Conservation (phyloP, 169 alveolate species). For the Besnoitia besnoiti region DNA sequence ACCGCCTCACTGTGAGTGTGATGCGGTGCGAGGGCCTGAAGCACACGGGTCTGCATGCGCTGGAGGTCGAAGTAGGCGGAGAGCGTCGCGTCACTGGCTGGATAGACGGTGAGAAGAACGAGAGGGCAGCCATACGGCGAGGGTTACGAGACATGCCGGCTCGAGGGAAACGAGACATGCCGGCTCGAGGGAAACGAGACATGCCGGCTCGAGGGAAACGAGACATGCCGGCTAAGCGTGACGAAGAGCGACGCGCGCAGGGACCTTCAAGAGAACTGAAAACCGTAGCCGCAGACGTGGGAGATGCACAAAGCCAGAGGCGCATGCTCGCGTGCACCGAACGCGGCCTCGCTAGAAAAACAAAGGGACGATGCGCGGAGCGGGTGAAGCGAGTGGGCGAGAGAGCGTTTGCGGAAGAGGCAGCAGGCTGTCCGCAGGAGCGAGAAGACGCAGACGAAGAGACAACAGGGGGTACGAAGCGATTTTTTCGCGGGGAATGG, state of each 20-base stretch:
- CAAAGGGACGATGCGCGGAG: not conserved
- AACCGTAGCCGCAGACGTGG: not conserved
- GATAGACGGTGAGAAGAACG: not conserved
- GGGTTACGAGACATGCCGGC: not conserved
- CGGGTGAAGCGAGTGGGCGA: not conserved
- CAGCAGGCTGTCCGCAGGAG: not conserved
- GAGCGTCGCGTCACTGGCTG: not conserved
- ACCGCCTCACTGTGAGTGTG: slow-evolving; percentile 3
- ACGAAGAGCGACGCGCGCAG: not conserved
- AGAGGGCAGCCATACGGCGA: not conserved
- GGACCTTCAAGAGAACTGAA: not conserved
- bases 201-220: too few species aligned
- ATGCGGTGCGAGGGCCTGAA: slow-evolving; percentile 26
- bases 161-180: not conserved
- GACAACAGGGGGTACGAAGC: too few species aligned
- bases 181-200: not conserved
- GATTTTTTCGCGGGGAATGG: too few species aligned
- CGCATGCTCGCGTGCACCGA: too few species aligned
- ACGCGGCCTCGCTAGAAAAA: too few species aligned
- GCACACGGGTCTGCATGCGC: slow-evolving; percentile 40
- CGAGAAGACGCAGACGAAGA: not conserved
- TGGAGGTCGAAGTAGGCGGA: slow-evolving; percentile 19
- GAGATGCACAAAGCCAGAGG: not conserved
- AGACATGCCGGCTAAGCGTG: not conserved
- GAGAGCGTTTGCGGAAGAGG: not conserved